These are phyloP conservation scores for Cyberlindnera euphorbiiphila DNA, from an alignment of 805 yeast species.

Conservation along the genomic window DNA sequence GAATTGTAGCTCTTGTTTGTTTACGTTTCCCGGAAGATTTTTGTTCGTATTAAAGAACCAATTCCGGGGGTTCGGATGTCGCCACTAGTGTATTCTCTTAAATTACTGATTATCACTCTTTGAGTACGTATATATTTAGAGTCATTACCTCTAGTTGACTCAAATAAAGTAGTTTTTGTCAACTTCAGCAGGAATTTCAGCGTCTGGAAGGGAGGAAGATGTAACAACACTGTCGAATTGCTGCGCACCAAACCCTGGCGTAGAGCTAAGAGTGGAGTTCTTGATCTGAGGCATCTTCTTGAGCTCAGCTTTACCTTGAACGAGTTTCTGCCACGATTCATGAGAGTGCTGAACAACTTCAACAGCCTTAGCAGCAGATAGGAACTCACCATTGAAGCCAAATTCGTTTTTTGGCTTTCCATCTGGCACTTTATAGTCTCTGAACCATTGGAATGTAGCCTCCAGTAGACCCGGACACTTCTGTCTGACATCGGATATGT, in stretches of 20 bases:
- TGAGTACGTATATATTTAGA: not conserved
- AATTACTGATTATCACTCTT: not conserved
- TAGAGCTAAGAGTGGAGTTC: slow-evolving; percentile 56
- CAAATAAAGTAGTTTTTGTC: slow-evolving; percentile 14
- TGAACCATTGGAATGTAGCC: slow-evolving; percentile 97
- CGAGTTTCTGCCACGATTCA: slow-evolving; percentile 77
- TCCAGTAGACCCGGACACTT: slow-evolving; percentile 90
- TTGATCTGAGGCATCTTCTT: slow-evolving; percentile 30
- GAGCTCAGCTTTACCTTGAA: slow-evolving; percentile 44
- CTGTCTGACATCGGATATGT: slow-evolving; percentile 85
- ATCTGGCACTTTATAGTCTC: slow-evolving; percentile 95
- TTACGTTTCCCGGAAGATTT: slow-evolving; percentile 13
- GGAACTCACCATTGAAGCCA: slow-evolving; percentile 94
- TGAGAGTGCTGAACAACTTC: slow-evolving; percentile 78
- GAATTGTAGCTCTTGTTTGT: slow-evolving; percentile 9
- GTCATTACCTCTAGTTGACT: not conserved
- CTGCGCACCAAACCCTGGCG: slow-evolving; percentile 33
- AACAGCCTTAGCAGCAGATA: slow-evolving; percentile 80
- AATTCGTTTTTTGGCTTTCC: slow-evolving; percentile 96
- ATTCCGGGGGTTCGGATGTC: slow-evolving; percentile 1
- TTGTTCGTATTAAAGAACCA: not conserved
- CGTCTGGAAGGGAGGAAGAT: slow-evolving; percentile 6
- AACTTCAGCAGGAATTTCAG: slow-evolving; percentile 11
- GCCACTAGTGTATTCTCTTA: no score
- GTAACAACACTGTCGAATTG: not conserved